Evolutionary conservation across 2,329 filamentous ascomycete species (phyloP), one percentile per base, ranked within the genome.

Genomic region (Rhynchosporium graminicola): DNA sequence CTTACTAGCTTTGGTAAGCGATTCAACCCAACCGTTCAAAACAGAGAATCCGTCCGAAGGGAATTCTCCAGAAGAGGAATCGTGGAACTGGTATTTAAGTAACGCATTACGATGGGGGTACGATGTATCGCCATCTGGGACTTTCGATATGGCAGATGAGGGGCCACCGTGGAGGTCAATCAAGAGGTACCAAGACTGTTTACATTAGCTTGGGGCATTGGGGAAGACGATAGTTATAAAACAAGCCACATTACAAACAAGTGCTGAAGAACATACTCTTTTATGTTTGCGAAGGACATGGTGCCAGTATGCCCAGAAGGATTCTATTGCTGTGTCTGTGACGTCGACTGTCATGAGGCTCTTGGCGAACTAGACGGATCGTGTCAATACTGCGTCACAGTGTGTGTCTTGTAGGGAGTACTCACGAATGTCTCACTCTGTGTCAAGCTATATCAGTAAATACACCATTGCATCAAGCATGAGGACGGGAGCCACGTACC

Each of bases 41-140:
- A 63, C 57, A 2, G 43, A 51, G 31, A 60, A 60, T 0, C 61
- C 61, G 20, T 60, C 57, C 4, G 40, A 31, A 13, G 66, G 66
- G 43, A 66, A 68, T 15, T 31, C 56, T 7, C 66, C 66, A 4
- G 51, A 40, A 0, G 65, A 64, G n/a, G 64, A 64, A 20, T 68
- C 66, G 42, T 68, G 66, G 60, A 68, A 66, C 36, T 68, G 64
- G 52, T 66, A 68, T 45, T 68, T 68, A 12, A 66, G 45, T 0
- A 66, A 36, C 0, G 64, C 62, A 40, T 68, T 62, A 5, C 66
- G 64, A 43, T 68, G 66, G 7, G 66, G 64, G 54, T 68, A 68
- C 5, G 63, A 61, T 4, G 65, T 65, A 13, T 52, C 55, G 15
- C 64, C 48, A 5, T 36, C 51, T 5, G 59, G 38, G 3, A 67